Conservation (phyloP, 108 stramenopile genomes). For the Nitzschia putrida region DNA sequence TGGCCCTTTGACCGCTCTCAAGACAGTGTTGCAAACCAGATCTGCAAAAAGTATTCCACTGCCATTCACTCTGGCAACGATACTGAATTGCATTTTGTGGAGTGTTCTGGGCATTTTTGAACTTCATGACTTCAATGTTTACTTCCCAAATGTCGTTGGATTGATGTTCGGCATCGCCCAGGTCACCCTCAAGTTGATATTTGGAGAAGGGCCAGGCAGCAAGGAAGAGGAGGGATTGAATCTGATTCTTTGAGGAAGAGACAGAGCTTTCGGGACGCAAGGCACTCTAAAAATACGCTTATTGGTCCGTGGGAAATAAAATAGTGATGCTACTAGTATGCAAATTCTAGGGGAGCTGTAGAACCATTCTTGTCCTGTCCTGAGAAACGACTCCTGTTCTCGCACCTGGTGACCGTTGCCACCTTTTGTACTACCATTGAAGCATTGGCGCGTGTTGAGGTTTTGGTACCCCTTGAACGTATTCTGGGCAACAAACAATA, state of each 20-base stretch:
- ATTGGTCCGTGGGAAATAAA: too few relatives aligned
- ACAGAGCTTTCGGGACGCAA: too few relatives aligned
- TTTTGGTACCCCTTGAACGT: too few relatives aligned
- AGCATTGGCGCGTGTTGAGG: too few relatives aligned
- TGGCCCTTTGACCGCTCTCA: constrained; percentile 66
- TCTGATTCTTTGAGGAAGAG: not conserved
- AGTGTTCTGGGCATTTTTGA: constrained; percentile 57
- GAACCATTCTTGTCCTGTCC: too few relatives aligned
- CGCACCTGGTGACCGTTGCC: too few relatives aligned
- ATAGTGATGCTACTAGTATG: not conserved
- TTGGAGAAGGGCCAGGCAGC: constrained; percentile 38
- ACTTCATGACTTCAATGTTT: constrained; percentile 78
- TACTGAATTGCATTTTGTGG: constrained; percentile 76
- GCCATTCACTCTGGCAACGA: constrained; percentile 78
- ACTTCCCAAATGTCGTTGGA: constrained; percentile 75
- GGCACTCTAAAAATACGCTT: too few relatives aligned
- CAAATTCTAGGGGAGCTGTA: not conserved
- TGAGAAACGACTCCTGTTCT: too few relatives aligned
- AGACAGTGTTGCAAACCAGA: constrained; percentile 62
- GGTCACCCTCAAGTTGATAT: constrained; percentile 60
- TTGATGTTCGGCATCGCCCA: constrained; percentile 66
- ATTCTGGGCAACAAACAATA: too few relatives aligned
- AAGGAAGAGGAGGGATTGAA: constrained; percentile 4
- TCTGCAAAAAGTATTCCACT: constrained; percentile 77
- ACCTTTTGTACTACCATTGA: too few relatives aligned